These are phyloP conservation scores for Colletotrichum melonis DNA, from an alignment of 2,329 filamentous ascomycete species.

Conservation along the genomic window DNA sequence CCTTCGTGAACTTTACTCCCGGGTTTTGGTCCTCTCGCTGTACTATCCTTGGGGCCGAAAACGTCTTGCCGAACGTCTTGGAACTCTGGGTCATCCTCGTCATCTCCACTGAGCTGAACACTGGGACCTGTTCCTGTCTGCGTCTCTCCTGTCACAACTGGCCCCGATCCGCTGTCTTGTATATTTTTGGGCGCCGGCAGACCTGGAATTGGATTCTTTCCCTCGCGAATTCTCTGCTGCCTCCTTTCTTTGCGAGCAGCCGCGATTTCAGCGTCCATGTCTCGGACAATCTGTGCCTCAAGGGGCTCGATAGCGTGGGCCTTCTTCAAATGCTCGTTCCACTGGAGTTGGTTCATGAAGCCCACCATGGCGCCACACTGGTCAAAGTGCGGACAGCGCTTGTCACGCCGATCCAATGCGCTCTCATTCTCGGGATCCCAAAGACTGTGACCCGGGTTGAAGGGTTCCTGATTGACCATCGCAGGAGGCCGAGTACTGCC, in stretches of 20 bases:
- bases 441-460: constrained; percentile 28
- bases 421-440: constrained; percentile 31
- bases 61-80: not conserved
- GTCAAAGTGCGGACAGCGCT: constrained; percentile 35
- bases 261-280: not conserved
- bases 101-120: not conserved
- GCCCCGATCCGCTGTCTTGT: not conserved
- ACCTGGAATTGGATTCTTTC: constrained; percentile 18
- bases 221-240: constrained; percentile 13
- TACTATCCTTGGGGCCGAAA: not conserved
- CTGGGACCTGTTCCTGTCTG: not conserved
- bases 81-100: not conserved
- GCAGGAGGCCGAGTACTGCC: not conserved
- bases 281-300: not conserved
- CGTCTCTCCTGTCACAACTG: not conserved
- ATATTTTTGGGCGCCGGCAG: not conserved
- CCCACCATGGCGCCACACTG: constrained; percentile 36
- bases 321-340: constrained; percentile 31
- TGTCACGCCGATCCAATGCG: constrained; percentile 32
- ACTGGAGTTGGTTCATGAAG: constrained; percentile 35
- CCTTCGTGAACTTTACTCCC: not conserved
- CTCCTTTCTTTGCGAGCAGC: not conserved
- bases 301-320: constrained; percentile 27
- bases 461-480: constrained; percentile 15
- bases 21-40: not conserved